Evolutionary conservation across 2,329 filamentous ascomycete genomes (phyloP), one percentile per base, ranked within the genome.

Genomic region (Dactylellina sp.): DNA sequence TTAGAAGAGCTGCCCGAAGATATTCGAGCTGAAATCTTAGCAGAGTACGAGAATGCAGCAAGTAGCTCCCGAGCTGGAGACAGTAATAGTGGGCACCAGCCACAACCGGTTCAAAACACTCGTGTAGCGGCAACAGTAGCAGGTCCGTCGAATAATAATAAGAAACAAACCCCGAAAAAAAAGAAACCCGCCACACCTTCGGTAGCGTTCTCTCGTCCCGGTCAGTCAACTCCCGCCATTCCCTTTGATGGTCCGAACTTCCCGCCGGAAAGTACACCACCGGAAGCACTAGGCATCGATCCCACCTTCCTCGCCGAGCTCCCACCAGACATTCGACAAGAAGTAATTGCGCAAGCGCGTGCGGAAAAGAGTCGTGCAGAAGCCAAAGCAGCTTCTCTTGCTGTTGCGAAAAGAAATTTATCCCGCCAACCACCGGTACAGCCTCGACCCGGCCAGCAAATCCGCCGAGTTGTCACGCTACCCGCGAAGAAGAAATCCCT

Each of bases 1-100:
- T 89, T 98, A 75, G 87, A 89, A 44, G 91, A 91, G 0, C 84
- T 99, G 0, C 95, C 95, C 0, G 88, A 90, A 39, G 92, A 97
- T 75, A 88, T 99, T 79, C 91, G 93, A 75, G 87, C 89, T 1
- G 95, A 98, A 81, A 84, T 98, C 0, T 81, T 97, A 7, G 89
- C 87, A 1, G 88, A 90, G 35, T 96, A 97, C 79, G 20, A 32
- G 1, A 70, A 79, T 66, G 12, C 78, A 77, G 55, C 40, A 78
- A 71, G 76, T 80, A 80, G 60, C 81, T 72, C 63, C 78, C 68
- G 40, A 78, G 39, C 46, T 14, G 44, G 46, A 16, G 12, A 16
- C 1, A 47, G 20, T 40, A 46, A 16, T 16, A 18, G 11, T 18
- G 14, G 82, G 71, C 79, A 80, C 3, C 75, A 80, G 1, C 81